Base-by-base conservation (phyloP, 345 rosid species). In the Eucalyptus tenuipes region DNA sequence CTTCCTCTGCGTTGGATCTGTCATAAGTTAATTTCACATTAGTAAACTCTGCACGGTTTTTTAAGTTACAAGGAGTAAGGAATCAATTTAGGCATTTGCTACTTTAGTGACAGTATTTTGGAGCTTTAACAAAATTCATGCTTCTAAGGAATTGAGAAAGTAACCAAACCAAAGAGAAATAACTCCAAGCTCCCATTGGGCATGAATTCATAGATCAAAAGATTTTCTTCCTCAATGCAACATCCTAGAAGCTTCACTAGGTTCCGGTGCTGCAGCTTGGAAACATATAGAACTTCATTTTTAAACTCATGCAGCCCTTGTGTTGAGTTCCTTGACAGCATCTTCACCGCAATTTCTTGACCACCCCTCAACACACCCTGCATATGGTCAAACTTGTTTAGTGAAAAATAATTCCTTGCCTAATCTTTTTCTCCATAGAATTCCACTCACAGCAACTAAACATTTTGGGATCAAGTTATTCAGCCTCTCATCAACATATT, bases 181-280 rank as follows among this genome's bases (percentile, higher is more conserved):
- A 42, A 66, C 52, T 91, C 93, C 88, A 94, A 91, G 89, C 95
- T 93, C 87, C 89, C 89, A 85, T 94, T 94, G 12, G 93, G 94
- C 92, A 92, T 88, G 91, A 91, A 93, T 88, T 94, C 96, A 27
- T 92, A 92, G 37, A 93, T 87, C 48, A 93, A 55, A 90, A 92
- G 85, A 86, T 89, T 91, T 86, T 94, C 93, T 88, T 88, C 84
- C 75, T 93, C 90, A 87, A 88, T 90, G 85, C 93, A 91, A 33
- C 89, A 93, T 18, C 93, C 93, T 7, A 93, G 81, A 84, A 93
- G 90, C 90, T 89, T 92, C 64, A 92, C 94, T 12, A 93, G 93
- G 88, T 93, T 93, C 42, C 92, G 75, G 84, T 93, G 93, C 86
- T 93, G 92, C 89, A 93, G 92, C 81, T 92, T 92, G 3, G 93